Percentiles rank a stretch among this genome's conserved stretches.
Evolutionary conservation across 768 basidiomycete genomes (phyloP).

Genomic region (Boletus sp.): DNA sequence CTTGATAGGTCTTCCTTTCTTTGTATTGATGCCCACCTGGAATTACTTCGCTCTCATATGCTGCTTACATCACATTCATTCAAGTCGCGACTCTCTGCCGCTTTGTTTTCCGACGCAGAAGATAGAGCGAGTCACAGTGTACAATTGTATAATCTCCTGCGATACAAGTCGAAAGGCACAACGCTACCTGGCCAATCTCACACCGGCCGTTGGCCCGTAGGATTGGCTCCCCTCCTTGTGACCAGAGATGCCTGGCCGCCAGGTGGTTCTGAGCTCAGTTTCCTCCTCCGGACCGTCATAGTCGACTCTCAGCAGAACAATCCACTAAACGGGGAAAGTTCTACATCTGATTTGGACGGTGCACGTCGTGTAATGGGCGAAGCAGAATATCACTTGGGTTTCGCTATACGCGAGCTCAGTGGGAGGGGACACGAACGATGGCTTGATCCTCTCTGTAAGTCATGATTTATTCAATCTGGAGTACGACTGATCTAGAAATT

Average conservation of each 20-base stretch:
- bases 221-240: conserved; percentile 69
- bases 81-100: conserved; percentile 61
- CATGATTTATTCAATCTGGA: background rate
- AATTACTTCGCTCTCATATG: conserved; percentile 71
- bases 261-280: conserved; percentile 80
- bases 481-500: conserved; percentile 3
- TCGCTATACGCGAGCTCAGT: conserved; percentile 74
- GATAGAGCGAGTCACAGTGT: conserved; percentile 40
- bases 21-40: conserved; percentile 64
- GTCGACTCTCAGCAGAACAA: conserved; percentile 66
- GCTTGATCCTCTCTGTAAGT: conserved; percentile 79
- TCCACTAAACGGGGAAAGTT: conserved; percentile 14
- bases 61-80: conserved; percentile 73
- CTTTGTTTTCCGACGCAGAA: conserved; percentile 76
- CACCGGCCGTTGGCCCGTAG: conserved; percentile 55
- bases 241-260: conserved; percentile 84
- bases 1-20: conserved; percentile 62
- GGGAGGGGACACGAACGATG: conserved; percentile 70
- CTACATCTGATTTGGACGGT: conserved; percentile 31
- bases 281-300: conserved; percentile 79
- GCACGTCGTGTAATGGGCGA: conserved; percentile 47
- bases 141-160: conserved; percentile 24
- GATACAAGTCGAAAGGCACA: conserved; percentile 15
- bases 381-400: conserved; percentile 76
- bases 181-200: conserved; percentile 21